Conservation (phyloP, 129 eudicot species). For the Lactuca saligna region DNA sequence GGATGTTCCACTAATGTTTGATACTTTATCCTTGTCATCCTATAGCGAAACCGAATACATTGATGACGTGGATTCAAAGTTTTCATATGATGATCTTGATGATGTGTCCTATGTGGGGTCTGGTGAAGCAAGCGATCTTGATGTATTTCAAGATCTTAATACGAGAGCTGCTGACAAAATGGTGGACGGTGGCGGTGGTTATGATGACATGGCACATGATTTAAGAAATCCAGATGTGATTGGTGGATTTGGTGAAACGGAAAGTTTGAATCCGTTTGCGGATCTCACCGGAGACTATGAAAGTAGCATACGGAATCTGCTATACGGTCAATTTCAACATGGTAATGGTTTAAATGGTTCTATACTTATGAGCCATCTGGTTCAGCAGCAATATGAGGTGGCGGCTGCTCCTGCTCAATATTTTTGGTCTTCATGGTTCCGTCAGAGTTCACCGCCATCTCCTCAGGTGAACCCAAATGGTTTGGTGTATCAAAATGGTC, state of each 20-base stretch:
- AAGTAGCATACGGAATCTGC: constrained; percentile 56
- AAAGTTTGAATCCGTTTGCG: constrained; percentile 42
- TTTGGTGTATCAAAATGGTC: constrained; percentile 16
- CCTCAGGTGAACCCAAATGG: constrained; percentile 23
- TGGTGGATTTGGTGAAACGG: constrained; percentile 37
- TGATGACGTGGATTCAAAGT: constrained; percentile 27
- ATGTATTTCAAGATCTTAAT: constrained; percentile 9
- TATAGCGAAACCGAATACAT: constrained; percentile 21
- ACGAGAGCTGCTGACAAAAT: constrained; percentile 3
- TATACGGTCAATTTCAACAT: constrained; percentile 45
- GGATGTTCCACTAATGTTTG: constrained; percentile 18
- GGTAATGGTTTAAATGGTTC: constrained; percentile 28
- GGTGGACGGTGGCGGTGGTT: background rate
- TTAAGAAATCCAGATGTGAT: constrained; percentile 20
- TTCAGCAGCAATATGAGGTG: constrained; percentile 34
- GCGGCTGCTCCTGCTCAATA: background rate
- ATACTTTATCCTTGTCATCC: constrained; percentile 17
- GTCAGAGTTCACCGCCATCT: constrained; percentile 8
- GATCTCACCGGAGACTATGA: constrained; percentile 75
- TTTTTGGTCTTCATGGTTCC: constrained; percentile 27
- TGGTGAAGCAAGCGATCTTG: constrained; percentile 16
- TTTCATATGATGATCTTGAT: constrained; percentile 31
- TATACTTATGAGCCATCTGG: background rate
- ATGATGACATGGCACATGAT: background rate
- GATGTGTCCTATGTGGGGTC: constrained; percentile 4